These are phyloP conservation scores for Phaeoacremonium minimum DNA, from an alignment of 2,329 filamentous ascomycete genomes.

Conservation along the genomic window DNA sequence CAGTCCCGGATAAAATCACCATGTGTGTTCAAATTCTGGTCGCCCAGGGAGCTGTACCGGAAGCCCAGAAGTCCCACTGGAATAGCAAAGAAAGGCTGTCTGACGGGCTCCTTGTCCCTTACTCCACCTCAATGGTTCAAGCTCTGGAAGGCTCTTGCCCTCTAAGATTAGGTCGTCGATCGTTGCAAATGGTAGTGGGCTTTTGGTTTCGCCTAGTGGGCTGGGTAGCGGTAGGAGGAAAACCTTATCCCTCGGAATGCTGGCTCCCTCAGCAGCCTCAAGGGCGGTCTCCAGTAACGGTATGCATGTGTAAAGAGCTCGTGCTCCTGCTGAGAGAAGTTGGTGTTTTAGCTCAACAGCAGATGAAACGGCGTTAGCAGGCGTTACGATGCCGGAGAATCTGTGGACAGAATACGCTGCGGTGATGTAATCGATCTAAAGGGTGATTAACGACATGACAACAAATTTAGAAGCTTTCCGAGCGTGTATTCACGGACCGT, in stretches of 20 bases:
- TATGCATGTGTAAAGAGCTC: conserved; percentile 65
- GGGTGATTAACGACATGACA: too few relatives aligned
- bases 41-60: conserved; percentile 38
- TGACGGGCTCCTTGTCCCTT: conserved; percentile 53
- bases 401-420: conserved; percentile 50
- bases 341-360: conserved; percentile 63
- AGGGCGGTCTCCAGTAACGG: conserved; percentile 58
- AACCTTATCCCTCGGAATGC: conserved; percentile 57
- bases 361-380: conserved; percentile 68
- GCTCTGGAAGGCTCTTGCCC: conserved; percentile 29
- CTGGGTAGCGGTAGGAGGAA: conserved; percentile 62
- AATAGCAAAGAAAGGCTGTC: conserved; percentile 66
- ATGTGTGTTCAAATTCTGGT: neutral
- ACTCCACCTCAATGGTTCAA: conserved; percentile 45
- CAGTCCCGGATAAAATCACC: neutral
- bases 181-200: conserved; percentile 49
- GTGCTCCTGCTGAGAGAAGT: conserved; percentile 58
- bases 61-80: conserved; percentile 65
- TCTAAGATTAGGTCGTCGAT: conserved; percentile 55
- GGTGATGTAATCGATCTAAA: conserved; percentile 55
- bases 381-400: conserved; percentile 57
- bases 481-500: conserved; percentile 32
- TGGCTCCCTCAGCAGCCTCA: conserved; percentile 54
- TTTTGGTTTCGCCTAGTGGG: conserved; percentile 35
- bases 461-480: too few relatives aligned